phyloP scores from a whole-genome alignment of 1,139 yeast genomes.

The Blastobotrys illinoisensis region DNA sequence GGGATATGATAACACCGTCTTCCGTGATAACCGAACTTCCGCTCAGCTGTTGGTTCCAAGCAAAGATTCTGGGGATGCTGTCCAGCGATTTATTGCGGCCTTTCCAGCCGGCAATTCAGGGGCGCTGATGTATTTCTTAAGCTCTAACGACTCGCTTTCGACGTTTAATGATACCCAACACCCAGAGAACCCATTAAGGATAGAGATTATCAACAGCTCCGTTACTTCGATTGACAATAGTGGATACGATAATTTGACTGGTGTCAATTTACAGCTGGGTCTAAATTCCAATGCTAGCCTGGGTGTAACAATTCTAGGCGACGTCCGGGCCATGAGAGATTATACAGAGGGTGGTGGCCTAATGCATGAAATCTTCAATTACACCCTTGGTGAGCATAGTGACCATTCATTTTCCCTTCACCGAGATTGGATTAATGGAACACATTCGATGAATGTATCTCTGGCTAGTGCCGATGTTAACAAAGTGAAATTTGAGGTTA shows the following conservation, averaged over 20 bases:
- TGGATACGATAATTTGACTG: constrained; percentile 6
- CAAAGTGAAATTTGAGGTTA: constrained; percentile 3
- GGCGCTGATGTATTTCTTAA: constrained; percentile 8
- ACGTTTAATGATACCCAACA: constrained; percentile 3
- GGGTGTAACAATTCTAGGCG: constrained; percentile 11
- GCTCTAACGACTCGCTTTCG: constrained; percentile 1
- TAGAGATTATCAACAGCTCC: constrained; percentile 6
- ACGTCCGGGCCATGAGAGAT: constrained; percentile 11
- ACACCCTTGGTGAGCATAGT: constrained; percentile 7
- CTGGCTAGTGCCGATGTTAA: constrained; percentile 3
- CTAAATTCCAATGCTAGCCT: constrained; percentile 7
- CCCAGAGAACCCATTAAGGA: constrained; percentile 1
- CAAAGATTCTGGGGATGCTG: background rate
- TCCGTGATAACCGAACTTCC: constrained; percentile 6
- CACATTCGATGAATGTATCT: constrained; percentile 11
- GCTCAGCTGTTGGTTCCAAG: constrained; percentile 10
- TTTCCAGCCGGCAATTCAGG: constrained; percentile 14
- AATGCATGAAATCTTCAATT: constrained; percentile 12
- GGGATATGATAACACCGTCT: constrained; percentile 8
- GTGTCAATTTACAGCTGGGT: constrained; percentile 5
- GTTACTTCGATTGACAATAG: constrained; percentile 2
- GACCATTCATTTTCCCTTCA: constrained; percentile 5
- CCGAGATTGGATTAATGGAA: constrained; percentile 13
- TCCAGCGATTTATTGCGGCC: constrained; percentile 12
- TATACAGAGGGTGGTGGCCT: constrained; percentile 12